A percentile compares a stretch with the other conserved stretches of the same genome.
phyloP scores from a whole-genome alignment of 345 rosid genomes.

The Boechera divaricarpa region DNA sequence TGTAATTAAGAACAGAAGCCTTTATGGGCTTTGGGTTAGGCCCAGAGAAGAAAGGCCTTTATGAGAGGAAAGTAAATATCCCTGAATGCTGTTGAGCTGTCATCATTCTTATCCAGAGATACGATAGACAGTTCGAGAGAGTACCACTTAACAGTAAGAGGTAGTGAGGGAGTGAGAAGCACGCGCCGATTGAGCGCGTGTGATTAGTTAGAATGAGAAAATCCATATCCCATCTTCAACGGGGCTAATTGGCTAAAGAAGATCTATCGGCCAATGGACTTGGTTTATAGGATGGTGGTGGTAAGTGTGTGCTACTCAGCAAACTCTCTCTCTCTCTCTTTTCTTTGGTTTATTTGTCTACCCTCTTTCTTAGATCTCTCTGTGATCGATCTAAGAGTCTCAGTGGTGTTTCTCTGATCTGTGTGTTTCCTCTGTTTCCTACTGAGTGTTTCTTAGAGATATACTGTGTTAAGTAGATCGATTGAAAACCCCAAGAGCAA shows the following conservation, averaged over 20 bases:
- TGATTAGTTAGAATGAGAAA: constrained; percentile 15
- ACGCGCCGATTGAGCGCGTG: constrained; percentile 22
- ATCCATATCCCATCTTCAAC: constrained; percentile 32
- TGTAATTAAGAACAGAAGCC: not conserved
- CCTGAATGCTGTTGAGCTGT: not conserved
- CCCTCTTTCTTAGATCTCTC: constrained; percentile 29
- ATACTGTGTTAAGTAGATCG: not conserved
- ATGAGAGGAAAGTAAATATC: not conserved
- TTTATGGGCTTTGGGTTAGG: not conserved
- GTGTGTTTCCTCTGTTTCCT: constrained; percentile 31
- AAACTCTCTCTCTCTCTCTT: not conserved
- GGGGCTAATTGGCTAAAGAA: constrained; percentile 21
- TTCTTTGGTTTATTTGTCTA: not conserved
- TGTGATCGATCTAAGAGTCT: constrained; percentile 4
- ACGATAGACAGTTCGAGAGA: not conserved
- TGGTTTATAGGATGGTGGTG: constrained; percentile 23
- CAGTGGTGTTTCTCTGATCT: constrained; percentile 15
- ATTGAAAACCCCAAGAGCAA: not conserved
- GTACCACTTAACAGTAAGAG: not conserved
- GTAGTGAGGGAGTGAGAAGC: constrained; percentile 3
- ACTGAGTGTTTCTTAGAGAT: not conserved
- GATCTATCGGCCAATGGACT: constrained; percentile 38
- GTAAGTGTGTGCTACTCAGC: constrained; percentile 26
- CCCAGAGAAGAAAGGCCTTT: not conserved
- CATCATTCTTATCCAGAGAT: constrained; percentile 12